Conservation (phyloP, 2,329 filamentous ascomycete species). For the Pseudopithomyces chartarum region DNA sequence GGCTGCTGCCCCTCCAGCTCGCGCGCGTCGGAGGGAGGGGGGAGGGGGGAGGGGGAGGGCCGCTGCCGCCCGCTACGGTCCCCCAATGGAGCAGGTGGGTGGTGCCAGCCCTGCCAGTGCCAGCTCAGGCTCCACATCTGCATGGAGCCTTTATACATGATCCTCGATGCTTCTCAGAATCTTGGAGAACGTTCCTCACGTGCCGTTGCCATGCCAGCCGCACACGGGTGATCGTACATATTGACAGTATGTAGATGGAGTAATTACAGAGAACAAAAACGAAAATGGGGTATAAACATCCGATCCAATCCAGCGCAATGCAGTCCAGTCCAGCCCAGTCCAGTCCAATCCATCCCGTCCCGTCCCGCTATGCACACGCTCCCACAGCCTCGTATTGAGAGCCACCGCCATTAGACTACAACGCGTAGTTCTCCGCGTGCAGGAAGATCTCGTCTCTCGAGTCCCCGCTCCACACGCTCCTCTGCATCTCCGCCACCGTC, state of each 20-base stretch:
- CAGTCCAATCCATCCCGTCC: conserved; percentile 11
- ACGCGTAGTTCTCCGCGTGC: conserved; percentile 93
- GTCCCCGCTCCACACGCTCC: conserved; percentile 78
- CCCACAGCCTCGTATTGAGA: conserved; percentile 12
- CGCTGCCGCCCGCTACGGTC: conserved; percentile 8
- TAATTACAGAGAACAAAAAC: conserved; percentile 1
- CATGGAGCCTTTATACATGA: no score
- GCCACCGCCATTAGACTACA: conserved; percentile 63
- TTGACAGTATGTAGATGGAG: no score
- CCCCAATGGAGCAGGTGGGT: conserved; percentile 4
- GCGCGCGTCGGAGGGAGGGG: neutral
- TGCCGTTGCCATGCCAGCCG: neutral
- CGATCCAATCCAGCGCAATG: conserved; percentile 7
- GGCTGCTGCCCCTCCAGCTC: conserved; percentile 28
- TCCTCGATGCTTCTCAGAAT: no score
- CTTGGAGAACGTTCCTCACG: no score
- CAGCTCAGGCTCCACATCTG: no score
- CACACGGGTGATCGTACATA: neutral
- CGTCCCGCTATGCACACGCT: conserved; percentile 35
- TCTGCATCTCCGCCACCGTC: conserved; percentile 81
- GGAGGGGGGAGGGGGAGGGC: no score
- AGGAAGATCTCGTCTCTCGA: conserved; percentile 87
- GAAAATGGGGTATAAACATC: conserved; percentile 15
- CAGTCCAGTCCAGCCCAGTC: neutral
- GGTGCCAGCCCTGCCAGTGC: no score